Percentiles rank a stretch among this genome's conserved stretches.
Evolutionary conservation across 306 rosid genomes (phyloP).

Genomic region (Vigna mungo): DNA sequence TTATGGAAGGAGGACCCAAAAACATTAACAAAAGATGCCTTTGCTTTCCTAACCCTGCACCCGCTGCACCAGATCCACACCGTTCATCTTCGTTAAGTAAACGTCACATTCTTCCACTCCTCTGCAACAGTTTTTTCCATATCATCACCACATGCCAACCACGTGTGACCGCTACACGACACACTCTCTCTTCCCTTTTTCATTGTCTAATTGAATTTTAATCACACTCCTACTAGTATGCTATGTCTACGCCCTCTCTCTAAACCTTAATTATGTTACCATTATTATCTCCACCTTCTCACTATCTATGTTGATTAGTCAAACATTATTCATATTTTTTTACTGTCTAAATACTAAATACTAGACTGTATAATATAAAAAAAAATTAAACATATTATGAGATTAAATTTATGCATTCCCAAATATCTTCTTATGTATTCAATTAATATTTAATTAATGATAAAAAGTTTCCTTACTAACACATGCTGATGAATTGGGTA

Average conservation of each 20-base stretch:
- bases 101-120: constrained; percentile 45
- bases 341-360: too few species aligned
- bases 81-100: constrained; percentile 44
- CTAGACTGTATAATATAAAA: too few species aligned
- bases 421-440: not conserved
- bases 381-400: too few species aligned
- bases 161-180: constrained; percentile 30
- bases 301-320: too few species aligned
- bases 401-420: too few species aligned
- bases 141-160: constrained; percentile 46
- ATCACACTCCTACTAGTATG: too few species aligned
- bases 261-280: not conserved
- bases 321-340: too few species aligned
- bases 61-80: constrained; percentile 28
- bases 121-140: constrained; percentile 16
- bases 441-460: not conserved
- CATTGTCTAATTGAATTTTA: not conserved
- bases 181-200: not conserved
- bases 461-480: not conserved
- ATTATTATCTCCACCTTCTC: too few species aligned
- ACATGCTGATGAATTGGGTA: constrained; percentile 1
- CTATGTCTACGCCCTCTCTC: not conserved
- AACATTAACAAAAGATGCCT: constrained; percentile 32
- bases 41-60: constrained; percentile 23
- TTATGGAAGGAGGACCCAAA: constrained; percentile 37